Conservation (phyloP, 1,139 yeast genomes). For the Pichia cactophila region DNA sequence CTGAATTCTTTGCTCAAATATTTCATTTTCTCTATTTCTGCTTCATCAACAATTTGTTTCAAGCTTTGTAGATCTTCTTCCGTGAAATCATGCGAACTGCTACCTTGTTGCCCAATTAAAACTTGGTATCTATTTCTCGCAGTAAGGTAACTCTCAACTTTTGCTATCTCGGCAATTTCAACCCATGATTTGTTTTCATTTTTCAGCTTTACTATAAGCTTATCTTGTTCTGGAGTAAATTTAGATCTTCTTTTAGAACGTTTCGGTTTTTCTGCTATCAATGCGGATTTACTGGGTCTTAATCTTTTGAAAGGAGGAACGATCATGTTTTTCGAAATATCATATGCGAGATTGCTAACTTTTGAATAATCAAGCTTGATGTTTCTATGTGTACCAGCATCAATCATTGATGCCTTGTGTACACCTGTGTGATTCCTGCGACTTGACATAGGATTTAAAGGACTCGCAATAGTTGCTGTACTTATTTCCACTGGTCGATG, state of each 20-base stretch:
- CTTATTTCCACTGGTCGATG: not conserved
- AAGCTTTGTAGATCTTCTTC: constrained; percentile 47
- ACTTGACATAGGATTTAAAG: not conserved
- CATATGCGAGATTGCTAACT: constrained; percentile 21
- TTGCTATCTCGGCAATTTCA: constrained; percentile 62
- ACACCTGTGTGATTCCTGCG: not conserved
- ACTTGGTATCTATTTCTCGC: constrained; percentile 78
- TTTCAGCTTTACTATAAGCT: constrained; percentile 53
- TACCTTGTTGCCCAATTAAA: constrained; percentile 77
- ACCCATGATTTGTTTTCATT: constrained; percentile 64
- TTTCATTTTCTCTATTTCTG: constrained; percentile 67
- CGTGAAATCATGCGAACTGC: constrained; percentile 62
- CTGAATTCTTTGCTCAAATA: constrained; percentile 55
- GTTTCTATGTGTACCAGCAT: constrained; percentile 12
- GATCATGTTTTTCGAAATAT: constrained; percentile 30
- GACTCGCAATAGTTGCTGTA: not conserved
- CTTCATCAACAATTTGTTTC: constrained; percentile 52
- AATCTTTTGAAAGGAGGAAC: constrained; percentile 32
- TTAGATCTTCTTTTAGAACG: constrained; percentile 57
- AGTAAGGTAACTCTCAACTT: constrained; percentile 62
- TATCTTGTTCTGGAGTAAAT: constrained; percentile 63
- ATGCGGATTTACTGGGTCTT: constrained; percentile 22
- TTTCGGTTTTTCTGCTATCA: constrained; percentile 30
- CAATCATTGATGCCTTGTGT: constrained; percentile 6
- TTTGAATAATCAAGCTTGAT: constrained; percentile 16